These are phyloP conservation scores for Asterella californica DNA, from an alignment of 225 moss, liverwort and hornwort species.

Conservation along the genomic window DNA sequence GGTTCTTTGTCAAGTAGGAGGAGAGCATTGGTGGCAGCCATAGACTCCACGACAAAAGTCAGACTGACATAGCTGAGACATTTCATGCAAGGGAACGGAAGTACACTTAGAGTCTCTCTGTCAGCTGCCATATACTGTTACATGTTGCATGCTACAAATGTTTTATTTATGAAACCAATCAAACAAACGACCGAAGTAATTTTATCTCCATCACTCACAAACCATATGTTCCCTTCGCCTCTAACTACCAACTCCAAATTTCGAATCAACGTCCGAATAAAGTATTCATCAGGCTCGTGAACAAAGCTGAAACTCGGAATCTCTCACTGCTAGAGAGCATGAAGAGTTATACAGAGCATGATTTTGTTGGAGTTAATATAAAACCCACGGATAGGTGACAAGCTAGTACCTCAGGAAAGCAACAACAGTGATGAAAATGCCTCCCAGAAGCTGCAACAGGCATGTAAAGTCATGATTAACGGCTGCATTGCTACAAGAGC, in stretches of 20 bases:
- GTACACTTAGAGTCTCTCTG: too few relatives aligned
- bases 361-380: neutral
- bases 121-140: too few relatives aligned
- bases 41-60: conserved; percentile 86
- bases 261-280: too few relatives aligned
- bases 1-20: conserved; percentile 49
- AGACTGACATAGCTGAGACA: conserved; percentile 80
- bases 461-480: conserved; percentile 10
- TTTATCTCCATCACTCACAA: too few relatives aligned
- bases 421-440: conserved; percentile 68
- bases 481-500: neutral
- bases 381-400: neutral
- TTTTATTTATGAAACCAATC: neutral
- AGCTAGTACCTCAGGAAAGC: conserved; percentile 64
- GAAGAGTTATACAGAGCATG: neutral
- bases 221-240: too few relatives aligned
- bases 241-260: too few relatives aligned
- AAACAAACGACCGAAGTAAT: too few relatives aligned
- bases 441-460: conserved; percentile 64
- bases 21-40: conserved; percentile 90
- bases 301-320: too few relatives aligned
- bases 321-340: neutral
- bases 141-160: too few relatives aligned
- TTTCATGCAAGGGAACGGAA: neutral
- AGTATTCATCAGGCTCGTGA: too few relatives aligned